Evolutionary conservation across 106 monocot species (phyloP), one percentile per base, ranked within the genome.

Genomic region (Dendrobium catenatum): DNA sequence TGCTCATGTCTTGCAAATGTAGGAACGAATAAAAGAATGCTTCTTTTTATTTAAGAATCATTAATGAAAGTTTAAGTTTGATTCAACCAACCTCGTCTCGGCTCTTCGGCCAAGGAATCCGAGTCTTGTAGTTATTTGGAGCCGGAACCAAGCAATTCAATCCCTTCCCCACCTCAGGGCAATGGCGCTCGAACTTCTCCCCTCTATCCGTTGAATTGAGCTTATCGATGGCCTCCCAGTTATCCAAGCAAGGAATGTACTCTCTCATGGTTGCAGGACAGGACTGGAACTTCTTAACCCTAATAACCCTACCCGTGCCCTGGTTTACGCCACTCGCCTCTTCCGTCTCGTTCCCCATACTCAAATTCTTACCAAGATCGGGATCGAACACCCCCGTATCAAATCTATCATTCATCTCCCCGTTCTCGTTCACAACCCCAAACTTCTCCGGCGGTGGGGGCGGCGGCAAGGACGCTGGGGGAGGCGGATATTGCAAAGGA

Each of bases 161-260:
- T 47, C 80, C 68, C 56, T 87, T 88, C 55, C 80, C 92, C 18
- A 75, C 77, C 9, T 61, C 78, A 0, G 94, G 96, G 41, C 96
- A 96, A 78, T 89, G 91, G 58, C 94, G 75, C 84, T 96, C 96
- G 75, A 86, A 96, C 82, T 75, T 87, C 87, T 96, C 92, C 68
- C 96, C 96, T 79, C 75, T 87, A 59, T 87, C 90, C 20, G 90
- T 90, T 15, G 90, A 90, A 31, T 85, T 83, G 22, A 96, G 90
- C 83, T 83, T 87, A 41, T 61, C 79, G 42, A 96, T 92, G 26
- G 51, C 90, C 83, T 88, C 94, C 73, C 40, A 86, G 56, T 96
- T 94, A 61, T 96, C 96, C 94, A 96, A 79, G 49, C 96, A 96
- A 43, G 96, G 96, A 51, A 96, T 94, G 55, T 89, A 94, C 87